Evolutionary conservation across 2,329 filamentous ascomycete genomes (phyloP), one percentile per base, ranked within the genome.

Genomic region (Botrytis hyacinthi): DNA sequence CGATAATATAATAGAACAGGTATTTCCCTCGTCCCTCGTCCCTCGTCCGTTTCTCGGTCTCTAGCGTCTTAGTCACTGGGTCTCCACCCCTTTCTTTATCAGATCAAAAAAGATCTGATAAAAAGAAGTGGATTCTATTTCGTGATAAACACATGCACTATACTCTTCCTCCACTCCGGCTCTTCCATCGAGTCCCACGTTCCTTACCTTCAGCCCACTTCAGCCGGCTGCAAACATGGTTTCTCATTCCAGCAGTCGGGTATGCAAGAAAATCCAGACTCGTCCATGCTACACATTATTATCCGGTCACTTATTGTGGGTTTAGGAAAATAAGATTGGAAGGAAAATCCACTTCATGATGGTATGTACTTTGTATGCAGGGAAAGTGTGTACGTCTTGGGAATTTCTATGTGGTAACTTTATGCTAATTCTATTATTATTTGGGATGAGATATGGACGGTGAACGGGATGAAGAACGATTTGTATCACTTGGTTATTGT

Each of bases 401-500:
- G 26, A n/a, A 57, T 57, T 57, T 68, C n/a, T 68, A 57, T 57
- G 48, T 68, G 66, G 48, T 68, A 68, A 68, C n/a, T 68, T 37
- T 57, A n/a, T 68, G 66, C 26, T 68, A 57, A 42, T 42, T 57
- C 46, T n/a, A 57, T 57, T 22, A n/a, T 32, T 37, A 22, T 51
- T 68, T 42, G 65, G 16, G 46, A 54, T 40, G 16, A 16, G 46
- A 40, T 40, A n/a, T 46, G 44, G 32, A 37, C 44, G 44, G 44
- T 67, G 22, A 29, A 40, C 44, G 14, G 32, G 32, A 67, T 37
- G 44, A 40, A n/a, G 22, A 35, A n/a, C 7, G 44, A 14, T 40
- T 67, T 40, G 44, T 51, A 67, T 67, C 44, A 51, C 62, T 35
- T 26, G 29, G 42, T 67, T 14, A 22, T 40, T 37, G 22, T 67